Evolutionary conservation across 2,329 filamentous ascomycete species (phyloP).

Genomic region (Chrysoporthe austroafricana): DNA sequence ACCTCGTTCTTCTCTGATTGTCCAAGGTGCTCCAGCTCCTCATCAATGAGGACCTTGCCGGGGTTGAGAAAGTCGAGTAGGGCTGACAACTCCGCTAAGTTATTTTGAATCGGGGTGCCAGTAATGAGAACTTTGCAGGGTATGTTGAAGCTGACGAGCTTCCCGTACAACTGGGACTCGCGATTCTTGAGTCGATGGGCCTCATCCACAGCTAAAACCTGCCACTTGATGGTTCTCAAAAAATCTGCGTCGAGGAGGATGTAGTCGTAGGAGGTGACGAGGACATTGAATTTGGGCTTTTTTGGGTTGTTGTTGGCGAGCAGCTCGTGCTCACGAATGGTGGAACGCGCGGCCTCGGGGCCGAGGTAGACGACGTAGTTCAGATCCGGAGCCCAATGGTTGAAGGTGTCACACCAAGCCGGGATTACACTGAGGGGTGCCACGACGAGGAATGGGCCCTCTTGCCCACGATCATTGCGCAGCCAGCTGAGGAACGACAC

Average conservation of each 20-base stretch:
- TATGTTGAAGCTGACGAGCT: slow-evolving; percentile 82
- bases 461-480: slow-evolving; percentile 83
- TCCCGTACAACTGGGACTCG: slow-evolving; percentile 89
- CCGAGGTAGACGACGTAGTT: slow-evolving; percentile 98
- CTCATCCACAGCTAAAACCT: slow-evolving; percentile 94
- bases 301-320: slow-evolving; percentile 83
- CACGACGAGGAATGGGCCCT: slow-evolving; percentile 96
- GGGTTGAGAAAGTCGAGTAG: slow-evolving; percentile 97
- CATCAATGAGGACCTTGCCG: slow-evolving; percentile 88
- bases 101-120: slow-evolving; percentile 97
- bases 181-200: slow-evolving; percentile 96
- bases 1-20: slow-evolving; percentile 41
- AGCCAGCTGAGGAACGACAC: slow-evolving; percentile 98
- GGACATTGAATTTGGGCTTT: slow-evolving; percentile 95
- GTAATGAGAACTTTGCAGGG: slow-evolving; percentile 93
- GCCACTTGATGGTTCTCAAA: slow-evolving; percentile 91
- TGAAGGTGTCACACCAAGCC: slow-evolving; percentile 97
- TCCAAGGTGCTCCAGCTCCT: slow-evolving; percentile 80
- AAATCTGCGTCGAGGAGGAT: slow-evolving; percentile 85
- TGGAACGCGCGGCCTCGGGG: slow-evolving; percentile 80
- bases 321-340: slow-evolving; percentile 89
- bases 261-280: slow-evolving; percentile 97
- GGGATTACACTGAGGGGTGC: slow-evolving; percentile 96
- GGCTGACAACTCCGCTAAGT: slow-evolving; percentile 87
- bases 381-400: slow-evolving; percentile 91